A percentile compares a stretch with the other conserved stretches of the same genome.
phyloP scores from a whole-genome alignment of 2,329 filamentous ascomycete species.

The Dichotomopilus funicola region DNA sequence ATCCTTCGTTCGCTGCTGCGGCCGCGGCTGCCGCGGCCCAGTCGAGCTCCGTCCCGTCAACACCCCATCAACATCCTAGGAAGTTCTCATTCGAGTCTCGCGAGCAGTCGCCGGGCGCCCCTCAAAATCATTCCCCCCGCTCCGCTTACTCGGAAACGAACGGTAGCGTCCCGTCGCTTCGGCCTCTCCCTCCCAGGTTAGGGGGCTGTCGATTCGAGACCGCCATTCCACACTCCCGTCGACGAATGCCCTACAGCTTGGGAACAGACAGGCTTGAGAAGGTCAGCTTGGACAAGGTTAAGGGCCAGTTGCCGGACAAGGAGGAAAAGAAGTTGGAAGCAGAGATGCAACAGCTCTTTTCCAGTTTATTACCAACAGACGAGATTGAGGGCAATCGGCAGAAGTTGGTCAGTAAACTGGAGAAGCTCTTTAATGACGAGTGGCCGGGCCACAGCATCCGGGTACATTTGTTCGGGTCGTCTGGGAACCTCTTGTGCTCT shows the following conservation, averaged over 20 bases:
- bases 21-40: constrained; percentile 34
- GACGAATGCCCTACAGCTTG: constrained; percentile 86
- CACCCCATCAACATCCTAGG: constrained; percentile 80
- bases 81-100: constrained; percentile 74
- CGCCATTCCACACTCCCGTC: constrained; percentile 68
- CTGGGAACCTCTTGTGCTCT: constrained; percentile 88
- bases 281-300: constrained; percentile 63
- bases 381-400: constrained; percentile 70
- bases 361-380: constrained; percentile 72
- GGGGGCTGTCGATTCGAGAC: constrained; percentile 84
- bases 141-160: constrained; percentile 89
- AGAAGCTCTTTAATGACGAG: constrained; percentile 78
- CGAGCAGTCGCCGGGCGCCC: constrained; percentile 70
- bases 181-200: constrained; percentile 52
- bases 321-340: constrained; percentile 70
- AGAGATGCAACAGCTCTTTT: constrained; percentile 81
- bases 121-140: constrained; percentile 75
- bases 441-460: constrained; percentile 89
- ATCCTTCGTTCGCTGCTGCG: constrained; percentile 20
- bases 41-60: constrained; percentile 88
- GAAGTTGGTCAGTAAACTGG: constrained; percentile 77
- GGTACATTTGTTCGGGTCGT: constrained; percentile 95
- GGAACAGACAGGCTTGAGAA: constrained; percentile 73
- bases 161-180: constrained; percentile 61
- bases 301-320: constrained; percentile 62